Evolutionary conservation across 345 rosid genomes (phyloP), one percentile per base, ranked within the genome.

Genomic region (Corymbia maculata): DNA sequence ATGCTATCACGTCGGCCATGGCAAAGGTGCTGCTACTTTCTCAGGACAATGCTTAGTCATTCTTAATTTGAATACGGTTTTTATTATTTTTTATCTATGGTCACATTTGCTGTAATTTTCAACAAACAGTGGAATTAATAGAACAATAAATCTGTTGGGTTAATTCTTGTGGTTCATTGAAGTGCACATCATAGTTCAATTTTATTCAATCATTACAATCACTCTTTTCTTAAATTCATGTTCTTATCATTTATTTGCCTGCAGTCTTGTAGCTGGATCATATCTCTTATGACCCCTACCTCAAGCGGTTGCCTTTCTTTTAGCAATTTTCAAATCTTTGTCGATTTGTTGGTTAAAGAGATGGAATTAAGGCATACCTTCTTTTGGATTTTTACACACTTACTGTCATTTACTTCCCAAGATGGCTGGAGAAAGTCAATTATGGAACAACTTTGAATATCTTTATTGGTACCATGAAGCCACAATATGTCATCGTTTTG

Each of bases 1-100:
- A 95, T 85, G 97, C 96, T 52, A 96, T 98, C 85, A 95, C 99
- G 51, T 93, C 97, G 80, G 96, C 98, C 51, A 95, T 98, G 90
- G 93, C 96, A 88, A 93, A 97, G 94, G 99, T 94, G 64, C 50
- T 36, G 15, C 59, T 64, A 86, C 80, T 50, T 70, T 47, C 52
- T 53, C 45, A 19, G 66, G n/a, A 70, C 6, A 15, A 42, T 12
- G 51, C 49, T n/a, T 59, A 14, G 52, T 59, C 13, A 51, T 52
- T 36, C 32, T 44, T 82, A 44, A 32, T 50, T 42, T 6, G 3
- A 51, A 26, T 19, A 55, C 21, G 3, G n/a, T 49, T 44, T 36
- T 2, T 80, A 53, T 42, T 45, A 13, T 14, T 24, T 32, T 86
- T 47, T 32, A 15, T 13, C 14, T 21, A 85, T 85, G 21, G 15